Conservation (phyloP, 2,329 filamentous ascomycete species). For the Orbilia quercus region DNA sequence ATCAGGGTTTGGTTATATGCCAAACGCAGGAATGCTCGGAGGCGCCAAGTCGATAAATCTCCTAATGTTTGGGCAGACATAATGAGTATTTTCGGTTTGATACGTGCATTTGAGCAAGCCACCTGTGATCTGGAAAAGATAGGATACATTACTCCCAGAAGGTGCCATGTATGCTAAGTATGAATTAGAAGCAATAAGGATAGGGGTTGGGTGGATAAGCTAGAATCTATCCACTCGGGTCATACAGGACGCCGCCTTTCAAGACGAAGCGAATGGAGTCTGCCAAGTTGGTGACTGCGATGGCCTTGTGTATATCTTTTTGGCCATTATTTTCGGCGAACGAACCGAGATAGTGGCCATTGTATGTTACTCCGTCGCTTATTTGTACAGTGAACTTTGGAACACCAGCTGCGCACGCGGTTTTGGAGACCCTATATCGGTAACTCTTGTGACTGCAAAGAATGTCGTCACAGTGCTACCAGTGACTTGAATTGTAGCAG, state of each 20-base stretch:
- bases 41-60: conserved; percentile 16
- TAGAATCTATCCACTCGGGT: conserved; percentile 8
- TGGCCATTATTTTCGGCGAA: conserved; percentile 3
- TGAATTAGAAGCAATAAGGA: conserved; percentile 3
- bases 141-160: no score
- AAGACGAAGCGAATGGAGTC: conserved; percentile 9
- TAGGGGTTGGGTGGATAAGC: background rate
- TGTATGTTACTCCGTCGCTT: conserved; percentile 20
- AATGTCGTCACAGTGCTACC: conserved; percentile 13
- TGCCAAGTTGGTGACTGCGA: background rate
- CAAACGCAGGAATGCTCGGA: background rate
- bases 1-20: background rate
- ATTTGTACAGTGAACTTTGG: conserved; percentile 21
- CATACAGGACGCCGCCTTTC: conserved; percentile 1
- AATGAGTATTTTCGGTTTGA: background rate
- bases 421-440: conserved; percentile 19
- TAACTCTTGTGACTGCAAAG: conserved; percentile 4
- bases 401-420: conserved; percentile 1
- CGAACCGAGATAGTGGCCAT: conserved; percentile 7
- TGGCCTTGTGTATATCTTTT: background rate
- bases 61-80: conserved; percentile 14
- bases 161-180: no score
- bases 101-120: conserved; percentile 7
- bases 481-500: conserved; percentile 12
- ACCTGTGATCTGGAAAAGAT: background rate